phyloP scores from a whole-genome alignment of 2,329 filamentous ascomycete genomes.

The Exophiala aquamarina region DNA sequence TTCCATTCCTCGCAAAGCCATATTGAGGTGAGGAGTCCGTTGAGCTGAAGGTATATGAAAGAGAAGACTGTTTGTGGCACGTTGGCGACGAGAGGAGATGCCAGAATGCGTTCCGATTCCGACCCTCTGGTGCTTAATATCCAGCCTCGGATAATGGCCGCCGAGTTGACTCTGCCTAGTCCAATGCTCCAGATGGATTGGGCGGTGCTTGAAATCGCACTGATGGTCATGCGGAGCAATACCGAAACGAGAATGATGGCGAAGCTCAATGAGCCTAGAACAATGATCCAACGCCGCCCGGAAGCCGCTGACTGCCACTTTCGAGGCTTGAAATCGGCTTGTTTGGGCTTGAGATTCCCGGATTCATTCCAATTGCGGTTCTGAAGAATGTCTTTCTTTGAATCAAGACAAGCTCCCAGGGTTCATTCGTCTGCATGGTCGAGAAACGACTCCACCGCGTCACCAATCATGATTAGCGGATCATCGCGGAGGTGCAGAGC shows the following conservation, averaged over 20 bases:
- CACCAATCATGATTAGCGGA: constrained; percentile 32
- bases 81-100: constrained; percentile 34
- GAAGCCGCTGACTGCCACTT: constrained; percentile 21
- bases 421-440: constrained; percentile 32
- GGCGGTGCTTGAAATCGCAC: not conserved
- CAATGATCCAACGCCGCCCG: constrained; percentile 15
- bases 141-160: constrained; percentile 22
- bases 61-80: constrained; percentile 37
- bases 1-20: constrained; percentile 51
- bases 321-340: constrained; percentile 1
- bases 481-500: constrained; percentile 15
- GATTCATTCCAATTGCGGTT: constrained; percentile 1
- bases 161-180: constrained; percentile 23
- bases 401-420: constrained; percentile 26
- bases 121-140: constrained; percentile 1
- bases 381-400: constrained; percentile 12
- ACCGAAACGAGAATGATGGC: constrained; percentile 7
- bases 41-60: constrained; percentile 37
- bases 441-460: constrained; percentile 32
- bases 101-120: constrained; percentile 6
- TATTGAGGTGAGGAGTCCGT: constrained; percentile 46
- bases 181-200: constrained; percentile 18
- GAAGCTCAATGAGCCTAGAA: constrained; percentile 9
- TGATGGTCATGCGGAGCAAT: constrained; percentile 7
- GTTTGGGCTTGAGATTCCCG: not conserved